phyloP scores from a whole-genome alignment of 495 filamentous ascomycete genomes.

The Xanthoparmelia taractica region DNA sequence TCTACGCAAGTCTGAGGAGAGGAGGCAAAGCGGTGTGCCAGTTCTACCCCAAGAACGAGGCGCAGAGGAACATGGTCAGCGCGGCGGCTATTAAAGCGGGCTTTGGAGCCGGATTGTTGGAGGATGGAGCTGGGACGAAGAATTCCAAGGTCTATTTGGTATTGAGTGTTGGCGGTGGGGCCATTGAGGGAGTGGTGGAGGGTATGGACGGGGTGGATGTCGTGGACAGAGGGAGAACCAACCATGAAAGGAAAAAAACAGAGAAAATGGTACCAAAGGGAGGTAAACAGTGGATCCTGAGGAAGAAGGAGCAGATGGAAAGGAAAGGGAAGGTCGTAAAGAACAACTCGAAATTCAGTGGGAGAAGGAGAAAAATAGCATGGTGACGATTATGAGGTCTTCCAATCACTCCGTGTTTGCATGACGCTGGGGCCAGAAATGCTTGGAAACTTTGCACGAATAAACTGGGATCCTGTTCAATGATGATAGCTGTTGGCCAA shows the following conservation, averaged over 20 bases:
- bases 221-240: constrained; percentile 58
- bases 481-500: not conserved
- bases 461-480: not conserved
- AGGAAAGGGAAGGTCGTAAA: constrained; percentile 92
- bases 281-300: constrained; percentile 80
- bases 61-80: constrained; percentile 85
- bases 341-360: constrained; percentile 82
- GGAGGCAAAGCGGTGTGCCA: constrained; percentile 91
- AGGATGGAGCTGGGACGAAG: constrained; percentile 94
- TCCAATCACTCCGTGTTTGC: constrained; percentile 5
- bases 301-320: constrained; percentile 94
- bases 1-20: constrained; percentile 75
- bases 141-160: constrained; percentile 92
- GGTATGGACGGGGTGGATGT: constrained; percentile 84
- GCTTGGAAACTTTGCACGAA: not conserved
- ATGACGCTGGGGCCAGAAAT: constrained; percentile 5
- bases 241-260: constrained; percentile 42
- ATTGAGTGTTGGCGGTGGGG: constrained; percentile 76
- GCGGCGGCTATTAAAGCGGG: constrained; percentile 82
- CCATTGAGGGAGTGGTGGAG: constrained; percentile 72
- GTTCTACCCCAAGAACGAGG: constrained; percentile 95
- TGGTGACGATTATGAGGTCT: constrained; percentile 36
- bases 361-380: constrained; percentile 63
- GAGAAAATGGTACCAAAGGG: constrained; percentile 54
- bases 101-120: constrained; percentile 88